These are phyloP conservation scores for Ophiorrhiza pumila DNA, from an alignment of 257 asterid genomes.

Conservation along the genomic window DNA sequence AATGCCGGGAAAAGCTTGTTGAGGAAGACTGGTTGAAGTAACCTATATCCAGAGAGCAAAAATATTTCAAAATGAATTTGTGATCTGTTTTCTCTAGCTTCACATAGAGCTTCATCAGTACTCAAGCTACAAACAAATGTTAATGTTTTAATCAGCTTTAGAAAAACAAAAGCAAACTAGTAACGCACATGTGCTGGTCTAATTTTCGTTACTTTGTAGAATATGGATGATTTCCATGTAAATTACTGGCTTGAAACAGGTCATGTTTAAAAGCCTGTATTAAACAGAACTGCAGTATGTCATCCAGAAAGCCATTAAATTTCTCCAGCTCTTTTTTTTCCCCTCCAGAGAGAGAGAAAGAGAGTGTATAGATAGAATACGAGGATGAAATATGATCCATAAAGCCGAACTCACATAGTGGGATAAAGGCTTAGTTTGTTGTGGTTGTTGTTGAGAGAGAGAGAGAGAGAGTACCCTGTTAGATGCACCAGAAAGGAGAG, in stretches of 20 bases:
- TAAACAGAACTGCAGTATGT: background rate
- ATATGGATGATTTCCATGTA: background rate
- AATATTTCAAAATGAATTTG: background rate
- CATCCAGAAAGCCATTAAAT: background rate
- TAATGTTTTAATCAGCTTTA: background rate
- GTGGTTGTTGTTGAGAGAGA: no score
- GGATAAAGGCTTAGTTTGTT: no score
- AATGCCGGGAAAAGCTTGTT: slow-evolving; percentile 40
- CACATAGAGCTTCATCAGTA: background rate
- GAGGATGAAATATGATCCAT: no score
- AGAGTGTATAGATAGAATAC: no score
- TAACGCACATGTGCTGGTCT: background rate
- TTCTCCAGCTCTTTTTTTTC: background rate
- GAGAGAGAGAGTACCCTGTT: slow-evolving; percentile 43
- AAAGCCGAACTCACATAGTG: no score
- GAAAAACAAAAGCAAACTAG: background rate
- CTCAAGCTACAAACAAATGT: background rate
- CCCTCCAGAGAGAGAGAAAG: background rate
- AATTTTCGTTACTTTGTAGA: background rate
- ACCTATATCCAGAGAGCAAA: slow-evolving; percentile 22
- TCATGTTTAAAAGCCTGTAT: background rate
- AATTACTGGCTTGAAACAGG: background rate
- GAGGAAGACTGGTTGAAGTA: slow-evolving; percentile 32
- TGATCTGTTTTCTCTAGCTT: background rate
- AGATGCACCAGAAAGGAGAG: slow-evolving; percentile 35